phyloP scores from a whole-genome alignment of 1,139 yeast species.

The Meyerozyma smithsonii region DNA sequence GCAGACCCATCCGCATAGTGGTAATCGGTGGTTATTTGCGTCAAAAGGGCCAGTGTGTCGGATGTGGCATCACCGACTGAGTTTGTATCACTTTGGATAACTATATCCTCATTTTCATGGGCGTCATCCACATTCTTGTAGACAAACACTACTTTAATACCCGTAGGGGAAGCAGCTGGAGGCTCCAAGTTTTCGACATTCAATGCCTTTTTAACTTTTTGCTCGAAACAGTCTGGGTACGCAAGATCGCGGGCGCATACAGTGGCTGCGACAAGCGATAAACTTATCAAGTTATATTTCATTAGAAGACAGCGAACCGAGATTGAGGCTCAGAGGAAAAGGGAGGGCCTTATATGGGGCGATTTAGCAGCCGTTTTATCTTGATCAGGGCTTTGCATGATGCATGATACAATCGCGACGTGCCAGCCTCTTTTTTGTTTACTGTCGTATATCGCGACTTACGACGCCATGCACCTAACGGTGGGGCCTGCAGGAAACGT shows the following conservation, averaged over 20 bases:
- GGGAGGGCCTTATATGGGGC: no score
- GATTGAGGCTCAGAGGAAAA: no score
- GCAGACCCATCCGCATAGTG: no score
- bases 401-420: background rate
- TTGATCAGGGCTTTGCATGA: background rate
- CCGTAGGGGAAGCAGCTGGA: background rate
- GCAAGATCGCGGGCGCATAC: background rate
- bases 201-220: background rate
- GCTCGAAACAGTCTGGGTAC: background rate
- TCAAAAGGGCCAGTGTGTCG: no score
- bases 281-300: background rate
- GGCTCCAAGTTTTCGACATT: background rate
- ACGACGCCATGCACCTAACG: slow-evolving; percentile 1
- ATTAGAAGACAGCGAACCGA: background rate
- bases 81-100: no score
- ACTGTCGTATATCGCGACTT: background rate
- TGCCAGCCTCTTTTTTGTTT: background rate
- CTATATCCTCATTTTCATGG: no score
- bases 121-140: background rate
- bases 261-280: background rate
- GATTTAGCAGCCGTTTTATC: background rate
- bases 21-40: no score
- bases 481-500: no score
- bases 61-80: no score
- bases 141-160: background rate